Conservation (phyloP, 1,284 basidiomycete species). For the Rhizoctonia solani region DNA sequence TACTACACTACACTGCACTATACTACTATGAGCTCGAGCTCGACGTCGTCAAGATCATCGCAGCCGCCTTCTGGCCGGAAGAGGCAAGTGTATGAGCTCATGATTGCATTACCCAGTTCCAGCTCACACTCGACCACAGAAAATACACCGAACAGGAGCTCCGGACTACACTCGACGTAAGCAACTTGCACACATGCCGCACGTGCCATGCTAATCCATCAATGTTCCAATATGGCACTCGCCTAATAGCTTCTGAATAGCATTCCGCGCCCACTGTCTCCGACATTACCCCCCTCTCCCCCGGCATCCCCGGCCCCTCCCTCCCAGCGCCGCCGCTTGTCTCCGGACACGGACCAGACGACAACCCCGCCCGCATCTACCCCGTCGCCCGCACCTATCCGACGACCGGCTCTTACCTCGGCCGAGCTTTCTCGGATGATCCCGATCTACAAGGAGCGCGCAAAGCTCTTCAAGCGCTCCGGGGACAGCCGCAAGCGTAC, state of each 20-base stretch:
- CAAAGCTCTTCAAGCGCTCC: constrained; percentile 36
- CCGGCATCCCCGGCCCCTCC: constrained; percentile 35
- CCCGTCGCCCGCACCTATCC: constrained; percentile 8
- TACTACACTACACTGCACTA: neutral
- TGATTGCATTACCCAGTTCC: neutral
- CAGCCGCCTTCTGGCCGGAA: constrained; percentile 33
- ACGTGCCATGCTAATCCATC: constrained; percentile 24
- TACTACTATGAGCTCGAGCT: constrained; percentile 11
- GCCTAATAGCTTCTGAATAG: constrained; percentile 31
- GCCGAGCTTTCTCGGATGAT: constrained; percentile 22
- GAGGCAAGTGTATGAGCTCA: constrained; percentile 27
- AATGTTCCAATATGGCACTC: constrained; percentile 5
- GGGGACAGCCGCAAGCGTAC: constrained; percentile 33
- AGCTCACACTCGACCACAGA: neutral
- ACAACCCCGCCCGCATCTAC: constrained; percentile 11
- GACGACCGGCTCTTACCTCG: constrained; percentile 24
- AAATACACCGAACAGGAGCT: constrained; percentile 31
- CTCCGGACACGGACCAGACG: constrained; percentile 3
- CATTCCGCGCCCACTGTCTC: constrained; percentile 36
- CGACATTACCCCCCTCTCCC: constrained; percentile 35
- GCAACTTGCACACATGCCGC: neutral
- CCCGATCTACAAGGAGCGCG: constrained; percentile 33
- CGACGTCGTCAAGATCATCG: constrained; percentile 24
- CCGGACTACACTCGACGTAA: constrained; percentile 20
- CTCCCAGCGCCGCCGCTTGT: constrained; percentile 3